Base-by-base conservation (phyloP, 257 asterid species). In the Solanum peruvianum region DNA sequence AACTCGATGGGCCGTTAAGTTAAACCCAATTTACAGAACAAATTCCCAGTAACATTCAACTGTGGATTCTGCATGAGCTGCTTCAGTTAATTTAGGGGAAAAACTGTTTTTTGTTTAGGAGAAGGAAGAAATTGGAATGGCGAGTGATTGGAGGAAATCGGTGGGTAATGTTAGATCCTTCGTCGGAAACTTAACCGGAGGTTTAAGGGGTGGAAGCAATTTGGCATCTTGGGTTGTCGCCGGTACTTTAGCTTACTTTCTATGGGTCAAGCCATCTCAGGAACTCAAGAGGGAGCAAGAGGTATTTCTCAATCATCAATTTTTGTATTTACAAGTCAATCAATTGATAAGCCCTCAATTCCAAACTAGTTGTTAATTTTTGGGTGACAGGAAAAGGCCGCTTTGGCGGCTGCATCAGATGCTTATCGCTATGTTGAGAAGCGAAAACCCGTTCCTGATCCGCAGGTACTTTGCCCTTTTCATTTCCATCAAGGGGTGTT, bases 211-310 rank as follows among this genome's bases (percentile, higher is more conserved):
- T 33, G 91, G 96, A 76, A 90, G 94, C 88, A 97, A 96, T 86
- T 86, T 94, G 80, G 98, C 98, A 21, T 94, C 99, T 37, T 97
- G 99, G 99, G 92, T 88, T 1, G 98, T 94, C 77, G 98, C 99
- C 92, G 99, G 99, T 93, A 94, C 98, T 89, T 94, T 97, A 88
- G 99, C 99, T 90, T 97, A 97, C 89, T 89, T 87, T 91, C 96
- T 95, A 5, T 97, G 98, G 99, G 95, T 97, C 82, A 94, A 92
- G 58, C 99, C 99, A 56, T 93, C 98, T 47, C 99, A 94, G 88
- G 93, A 95, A 89, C 98, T 97, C 88, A 93, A 92, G 83, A 90
- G 90, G 86, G 97, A 97, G 75, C 98, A 97, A 92, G 91, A 93
- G 98, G 99, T 72, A 72, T 35, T 72, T 37, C 45, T 71, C 78